phyloP scores from a whole-genome alignment of 2,329 filamentous ascomycete genomes.

The Seiridium unicorne region DNA sequence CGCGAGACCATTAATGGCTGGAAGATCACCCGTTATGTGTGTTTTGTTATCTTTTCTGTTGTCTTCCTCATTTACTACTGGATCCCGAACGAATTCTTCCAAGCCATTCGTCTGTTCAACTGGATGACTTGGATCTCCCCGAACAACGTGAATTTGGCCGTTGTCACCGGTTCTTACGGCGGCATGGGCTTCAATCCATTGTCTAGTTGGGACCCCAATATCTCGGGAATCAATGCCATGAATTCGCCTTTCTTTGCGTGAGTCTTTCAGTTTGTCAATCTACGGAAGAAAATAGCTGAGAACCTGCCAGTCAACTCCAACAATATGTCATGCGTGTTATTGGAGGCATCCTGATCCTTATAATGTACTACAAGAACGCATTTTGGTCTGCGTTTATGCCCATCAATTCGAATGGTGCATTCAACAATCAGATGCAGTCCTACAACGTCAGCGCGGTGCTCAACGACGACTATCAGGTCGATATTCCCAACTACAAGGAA shows the following conservation, averaged over 20 bases:
- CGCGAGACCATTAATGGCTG: constrained; percentile 33
- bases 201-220: constrained; percentile 28
- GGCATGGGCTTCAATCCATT: constrained; percentile 28
- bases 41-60: constrained; percentile 38
- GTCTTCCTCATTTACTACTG: constrained; percentile 48
- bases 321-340: constrained; percentile 18
- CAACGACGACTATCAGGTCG: constrained; percentile 25
- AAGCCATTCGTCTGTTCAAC: constrained; percentile 39
- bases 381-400: constrained; percentile 29
- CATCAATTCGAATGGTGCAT: constrained; percentile 6
- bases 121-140: constrained; percentile 51
- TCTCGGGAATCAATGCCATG: constrained; percentile 24
- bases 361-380: constrained; percentile 13
- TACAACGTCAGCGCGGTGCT: constrained; percentile 25
- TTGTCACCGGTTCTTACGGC: constrained; percentile 18
- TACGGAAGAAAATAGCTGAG: constrained; percentile 14
- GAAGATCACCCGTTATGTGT: constrained; percentile 38
- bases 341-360: constrained; percentile 21
- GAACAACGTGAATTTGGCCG: constrained; percentile 16
- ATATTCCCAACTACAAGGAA: constrained; percentile 32
- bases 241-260: constrained; percentile 21
- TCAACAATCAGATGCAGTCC: constrained; percentile 2
- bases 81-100: constrained; percentile 45
- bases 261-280: constrained; percentile 15
- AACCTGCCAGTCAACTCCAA: constrained; percentile 25